phyloP scores from a whole-genome alignment of 345 rosid species.

The Eucalyptus cloeziana region DNA sequence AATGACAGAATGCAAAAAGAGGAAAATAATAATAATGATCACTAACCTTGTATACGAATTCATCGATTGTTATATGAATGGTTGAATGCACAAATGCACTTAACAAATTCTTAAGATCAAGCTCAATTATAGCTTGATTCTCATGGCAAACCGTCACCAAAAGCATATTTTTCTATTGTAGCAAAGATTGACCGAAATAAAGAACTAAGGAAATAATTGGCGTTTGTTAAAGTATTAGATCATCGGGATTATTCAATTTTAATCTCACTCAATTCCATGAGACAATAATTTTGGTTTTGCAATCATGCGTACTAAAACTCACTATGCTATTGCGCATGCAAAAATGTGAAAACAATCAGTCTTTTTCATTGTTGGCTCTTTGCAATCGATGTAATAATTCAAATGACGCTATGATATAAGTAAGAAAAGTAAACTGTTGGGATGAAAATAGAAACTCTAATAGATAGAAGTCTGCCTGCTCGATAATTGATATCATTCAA shows the following conservation, averaged over 20 bases:
- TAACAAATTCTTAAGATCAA: not conserved
- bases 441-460: too few relatives aligned
- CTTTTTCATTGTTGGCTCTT: too few relatives aligned
- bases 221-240: too few relatives aligned
- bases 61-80: fast-evolving
- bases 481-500: too few relatives aligned
- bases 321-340: not conserved
- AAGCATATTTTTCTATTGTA: fast-evolving
- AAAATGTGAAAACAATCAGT: too few relatives aligned
- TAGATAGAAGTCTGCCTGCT: too few relatives aligned
- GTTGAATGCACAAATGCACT: not conserved
- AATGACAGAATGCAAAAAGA: not conserved
- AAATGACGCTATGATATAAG: too few relatives aligned
- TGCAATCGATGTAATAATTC: too few relatives aligned
- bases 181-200: not conserved
- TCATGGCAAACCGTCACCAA: too few relatives aligned
- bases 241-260: fast-evolving
- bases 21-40: too few relatives aligned
- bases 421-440: not conserved
- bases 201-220: not conserved
- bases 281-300: not conserved
- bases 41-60: fast-evolving
- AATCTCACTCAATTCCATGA: too few relatives aligned
- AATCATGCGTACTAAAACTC: not conserved
- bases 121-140: fast-evolving